These are phyloP conservation scores for Phyllosticta citribraziliensis DNA, from an alignment of 2,329 filamentous ascomycete species.

Conservation along the genomic window DNA sequence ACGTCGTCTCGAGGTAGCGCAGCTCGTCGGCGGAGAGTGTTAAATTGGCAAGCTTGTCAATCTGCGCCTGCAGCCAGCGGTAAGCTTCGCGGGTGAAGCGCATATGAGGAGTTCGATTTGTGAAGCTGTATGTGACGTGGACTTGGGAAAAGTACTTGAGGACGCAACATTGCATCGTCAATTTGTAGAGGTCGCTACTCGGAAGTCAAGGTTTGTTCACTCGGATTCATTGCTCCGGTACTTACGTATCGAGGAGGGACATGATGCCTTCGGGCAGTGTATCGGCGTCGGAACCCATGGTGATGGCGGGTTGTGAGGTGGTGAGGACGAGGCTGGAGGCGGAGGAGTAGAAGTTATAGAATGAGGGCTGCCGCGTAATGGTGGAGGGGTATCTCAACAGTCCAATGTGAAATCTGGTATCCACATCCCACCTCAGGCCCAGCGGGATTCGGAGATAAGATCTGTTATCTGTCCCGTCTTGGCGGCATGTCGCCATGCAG, in stretches of 20 bases:
- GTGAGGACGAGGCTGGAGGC: neutral
- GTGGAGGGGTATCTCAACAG: neutral
- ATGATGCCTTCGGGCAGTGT: conserved; percentile 28
- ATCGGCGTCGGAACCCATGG: neutral
- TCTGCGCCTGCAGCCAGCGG: conserved; percentile 74
- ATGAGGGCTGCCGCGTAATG: neutral
- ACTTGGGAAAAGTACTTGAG: conserved; percentile 78
- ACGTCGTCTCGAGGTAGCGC: conserved; percentile 65
- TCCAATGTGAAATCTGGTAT: neutral
- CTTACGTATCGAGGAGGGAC: conserved; percentile 39
- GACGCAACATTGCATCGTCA: conserved; percentile 91
- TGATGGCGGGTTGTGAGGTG: neutral
- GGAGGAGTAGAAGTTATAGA: neutral
- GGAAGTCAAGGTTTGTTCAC: conserved; percentile 32
- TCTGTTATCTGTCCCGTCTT: neutral
- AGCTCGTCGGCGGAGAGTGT: conserved; percentile 70
- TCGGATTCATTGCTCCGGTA: neutral
- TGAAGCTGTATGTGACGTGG: conserved; percentile 85
- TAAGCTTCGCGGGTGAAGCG: conserved; percentile 76
- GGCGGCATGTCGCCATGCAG: neutral
- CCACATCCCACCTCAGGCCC: neutral
- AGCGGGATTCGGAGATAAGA: neutral
- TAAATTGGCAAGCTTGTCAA: conserved; percentile 74
- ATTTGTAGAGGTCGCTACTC: conserved; percentile 66
- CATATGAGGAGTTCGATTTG: conserved; percentile 90